Evolutionary conservation across 352 stramenopile genomes (phyloP).

Genomic region (Phytophthora citrophthora): DNA sequence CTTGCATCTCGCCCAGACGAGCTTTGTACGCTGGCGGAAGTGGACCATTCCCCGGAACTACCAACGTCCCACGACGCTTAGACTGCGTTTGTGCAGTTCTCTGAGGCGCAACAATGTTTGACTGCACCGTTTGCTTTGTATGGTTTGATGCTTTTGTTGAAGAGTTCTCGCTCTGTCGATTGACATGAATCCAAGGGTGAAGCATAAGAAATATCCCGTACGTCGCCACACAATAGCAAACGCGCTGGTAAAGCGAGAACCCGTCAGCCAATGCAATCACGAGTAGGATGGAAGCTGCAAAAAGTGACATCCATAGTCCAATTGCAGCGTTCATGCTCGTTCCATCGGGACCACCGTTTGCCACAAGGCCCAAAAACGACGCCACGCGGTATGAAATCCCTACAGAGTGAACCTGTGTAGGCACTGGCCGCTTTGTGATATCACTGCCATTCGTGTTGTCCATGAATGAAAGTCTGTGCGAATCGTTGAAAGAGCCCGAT

Average conservation of each 20-base stretch:
- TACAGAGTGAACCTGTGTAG: background rate
- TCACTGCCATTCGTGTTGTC: slow-evolving; percentile 23
- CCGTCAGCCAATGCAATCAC: slow-evolving; percentile 50
- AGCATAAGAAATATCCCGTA: slow-evolving; percentile 63
- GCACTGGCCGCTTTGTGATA: slow-evolving; percentile 4
- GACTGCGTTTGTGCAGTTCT: background rate
- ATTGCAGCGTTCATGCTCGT: slow-evolving; percentile 44
- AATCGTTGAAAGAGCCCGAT: slow-evolving; percentile 28
- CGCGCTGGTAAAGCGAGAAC: slow-evolving; percentile 51
- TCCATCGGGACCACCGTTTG: slow-evolving; percentile 15
- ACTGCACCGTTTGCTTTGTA: slow-evolving; percentile 1
- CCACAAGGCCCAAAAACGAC: slow-evolving; percentile 35
- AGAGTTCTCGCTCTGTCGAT: background rate
- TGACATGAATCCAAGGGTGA: slow-evolving; percentile 58
- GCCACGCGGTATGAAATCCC: slow-evolving; percentile 28
- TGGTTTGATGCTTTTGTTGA: background rate
- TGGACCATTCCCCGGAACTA: background rate
- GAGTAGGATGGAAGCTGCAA: slow-evolving; percentile 53
- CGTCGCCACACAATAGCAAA: slow-evolving; percentile 47
- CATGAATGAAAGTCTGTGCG: slow-evolving; percentile 33
- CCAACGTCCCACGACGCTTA: background rate
- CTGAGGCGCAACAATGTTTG: slow-evolving; percentile 3
- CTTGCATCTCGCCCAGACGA: slow-evolving; percentile 31
- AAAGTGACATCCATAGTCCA: slow-evolving; percentile 67
- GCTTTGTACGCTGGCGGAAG: slow-evolving; percentile 34